These are phyloP conservation scores for Kalaharituber pfeilii DNA, from an alignment of 2,329 filamentous ascomycete genomes.

Conservation along the genomic window DNA sequence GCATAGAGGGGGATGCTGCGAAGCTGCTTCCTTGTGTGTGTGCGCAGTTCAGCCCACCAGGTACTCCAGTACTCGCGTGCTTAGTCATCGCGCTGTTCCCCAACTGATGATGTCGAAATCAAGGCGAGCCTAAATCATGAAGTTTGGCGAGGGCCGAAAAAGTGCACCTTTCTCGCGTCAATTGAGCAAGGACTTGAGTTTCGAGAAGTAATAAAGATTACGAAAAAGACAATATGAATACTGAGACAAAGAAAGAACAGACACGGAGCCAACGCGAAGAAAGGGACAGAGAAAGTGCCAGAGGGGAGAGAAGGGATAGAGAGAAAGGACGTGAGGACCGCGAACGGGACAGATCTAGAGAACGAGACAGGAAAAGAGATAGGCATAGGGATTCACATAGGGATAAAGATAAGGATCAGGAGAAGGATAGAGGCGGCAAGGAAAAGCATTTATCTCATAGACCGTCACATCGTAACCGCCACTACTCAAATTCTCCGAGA, in stretches of 20 bases:
- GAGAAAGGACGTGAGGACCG: constrained; percentile 32
- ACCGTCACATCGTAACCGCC: constrained; percentile 10
- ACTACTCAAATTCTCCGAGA: no score
- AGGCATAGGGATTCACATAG: constrained; percentile 31
- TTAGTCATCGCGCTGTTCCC: no score
- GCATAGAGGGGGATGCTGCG: no score
- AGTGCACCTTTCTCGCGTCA: no score
- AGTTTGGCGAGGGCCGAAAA: no score
- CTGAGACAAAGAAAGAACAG: not conserved
- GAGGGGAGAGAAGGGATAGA: constrained; percentile 26
- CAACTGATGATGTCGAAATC: no score
- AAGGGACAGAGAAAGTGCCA: not conserved
- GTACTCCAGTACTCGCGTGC: no score
- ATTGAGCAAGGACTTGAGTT: no score
- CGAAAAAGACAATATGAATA: not conserved
- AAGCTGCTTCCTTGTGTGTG: no score
- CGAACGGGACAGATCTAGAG: constrained; percentile 25
- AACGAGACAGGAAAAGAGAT: constrained; percentile 29
- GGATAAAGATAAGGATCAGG: constrained; percentile 31
- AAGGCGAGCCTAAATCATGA: no score
- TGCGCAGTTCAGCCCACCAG: no score
- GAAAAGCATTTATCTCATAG: constrained; percentile 22
- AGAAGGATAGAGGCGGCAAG: constrained; percentile 25
- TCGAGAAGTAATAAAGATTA: no score
- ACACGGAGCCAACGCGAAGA: not conserved